Evolutionary conservation across 331 rosid genomes (phyloP).

Genomic region (Malus hybrid): DNA sequence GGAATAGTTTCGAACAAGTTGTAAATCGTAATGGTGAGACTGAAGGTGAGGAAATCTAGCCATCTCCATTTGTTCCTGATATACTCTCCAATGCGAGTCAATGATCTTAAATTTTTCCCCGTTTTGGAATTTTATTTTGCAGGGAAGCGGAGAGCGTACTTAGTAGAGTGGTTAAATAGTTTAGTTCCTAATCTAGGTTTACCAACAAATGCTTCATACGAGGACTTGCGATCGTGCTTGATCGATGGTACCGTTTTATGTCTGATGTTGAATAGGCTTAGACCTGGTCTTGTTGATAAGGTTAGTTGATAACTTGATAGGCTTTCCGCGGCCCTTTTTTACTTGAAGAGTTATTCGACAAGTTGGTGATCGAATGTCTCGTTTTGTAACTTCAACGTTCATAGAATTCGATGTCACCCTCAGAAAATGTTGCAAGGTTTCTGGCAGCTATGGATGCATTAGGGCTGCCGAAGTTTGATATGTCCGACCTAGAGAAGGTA

Average conservation of each 20-base stretch:
- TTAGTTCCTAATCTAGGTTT: constrained; percentile 40
- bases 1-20: constrained; percentile 9
- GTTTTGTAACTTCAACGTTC: constrained; percentile 18
- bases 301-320: constrained; percentile 19
- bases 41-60: constrained; percentile 28
- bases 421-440: constrained; percentile 52
- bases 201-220: constrained; percentile 45
- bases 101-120: background rate
- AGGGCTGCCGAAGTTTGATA: constrained; percentile 38
- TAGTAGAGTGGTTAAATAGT: constrained; percentile 58
- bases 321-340: background rate
- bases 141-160: constrained; percentile 45
- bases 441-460: constrained; percentile 39
- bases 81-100: constrained; percentile 1
- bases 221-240: constrained; percentile 54
- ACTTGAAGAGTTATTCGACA: background rate
- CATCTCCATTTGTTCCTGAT: background rate
- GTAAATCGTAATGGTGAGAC: constrained; percentile 22
- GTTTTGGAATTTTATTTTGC: constrained; percentile 7
- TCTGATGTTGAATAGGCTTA: constrained; percentile 49
- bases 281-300: constrained; percentile 46
- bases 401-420: constrained; percentile 13
- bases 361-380: constrained; percentile 14
- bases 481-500: constrained; percentile 65
- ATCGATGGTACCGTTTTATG: constrained; percentile 51